Percentiles rank a stretch among this genome's conserved stretches.
Conservation (phyloP, 2,329 filamentous ascomycete species). For the Fusarium dlaminii region DNA sequence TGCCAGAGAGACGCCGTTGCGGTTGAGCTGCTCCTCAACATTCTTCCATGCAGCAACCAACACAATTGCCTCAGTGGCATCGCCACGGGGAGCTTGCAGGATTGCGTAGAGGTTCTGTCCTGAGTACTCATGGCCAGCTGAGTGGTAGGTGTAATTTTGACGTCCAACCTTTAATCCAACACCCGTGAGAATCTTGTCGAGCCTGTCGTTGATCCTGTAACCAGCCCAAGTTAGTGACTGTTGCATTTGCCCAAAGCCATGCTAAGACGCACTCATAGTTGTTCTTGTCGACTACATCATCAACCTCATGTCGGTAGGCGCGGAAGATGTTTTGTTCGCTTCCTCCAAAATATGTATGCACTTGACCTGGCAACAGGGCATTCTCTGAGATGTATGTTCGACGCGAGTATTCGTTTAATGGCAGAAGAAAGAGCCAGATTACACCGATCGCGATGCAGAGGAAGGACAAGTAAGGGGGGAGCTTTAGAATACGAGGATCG, state of each 20-base stretch:
- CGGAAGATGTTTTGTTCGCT: constrained; percentile 96
- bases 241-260: not conserved
- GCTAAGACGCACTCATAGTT: constrained; percentile 60
- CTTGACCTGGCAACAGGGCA: constrained; percentile 91
- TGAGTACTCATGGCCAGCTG: constrained; percentile 75
- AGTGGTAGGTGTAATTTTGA: constrained; percentile 87
- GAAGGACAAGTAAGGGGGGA: constrained; percentile 88
- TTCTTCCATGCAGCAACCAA: constrained; percentile 90
- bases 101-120: constrained; percentile 96
- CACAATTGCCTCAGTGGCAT: constrained; percentile 97
- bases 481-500: constrained; percentile 82
- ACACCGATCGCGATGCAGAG: constrained; percentile 87
- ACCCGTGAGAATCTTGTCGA: constrained; percentile 79
- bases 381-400: constrained; percentile 98
- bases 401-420: constrained; percentile 89
- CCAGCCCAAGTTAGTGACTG: not conserved
- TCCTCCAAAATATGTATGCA: constrained; percentile 96
- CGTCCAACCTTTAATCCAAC: constrained; percentile 87
- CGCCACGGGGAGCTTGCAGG: constrained; percentile 90
- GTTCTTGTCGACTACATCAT: constrained; percentile 63
- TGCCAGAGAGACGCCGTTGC: constrained; percentile 86
- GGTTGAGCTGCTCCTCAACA: constrained; percentile 79
- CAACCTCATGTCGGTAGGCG: constrained; percentile 87
- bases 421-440: constrained; percentile 88
- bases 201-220: constrained; percentile 70